These are phyloP conservation scores for Apiospora kogelbergensis DNA, from an alignment of 2,329 filamentous ascomycete genomes.

Conservation along the genomic window DNA sequence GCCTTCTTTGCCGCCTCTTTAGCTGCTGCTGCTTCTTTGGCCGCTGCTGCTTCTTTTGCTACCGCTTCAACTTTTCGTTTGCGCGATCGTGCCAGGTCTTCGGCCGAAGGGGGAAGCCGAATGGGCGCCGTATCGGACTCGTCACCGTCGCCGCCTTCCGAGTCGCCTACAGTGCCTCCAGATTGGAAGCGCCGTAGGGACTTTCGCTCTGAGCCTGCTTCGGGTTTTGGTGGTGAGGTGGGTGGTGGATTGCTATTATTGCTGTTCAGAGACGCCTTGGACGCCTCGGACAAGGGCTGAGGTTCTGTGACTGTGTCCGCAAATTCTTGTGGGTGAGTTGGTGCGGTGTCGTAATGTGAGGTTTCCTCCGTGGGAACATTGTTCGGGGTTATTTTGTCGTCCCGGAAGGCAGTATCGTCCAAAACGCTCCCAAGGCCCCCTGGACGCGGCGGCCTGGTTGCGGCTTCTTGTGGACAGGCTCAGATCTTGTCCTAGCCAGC, in stretches of 20 bases:
- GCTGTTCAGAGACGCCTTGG: slow-evolving; percentile 13
- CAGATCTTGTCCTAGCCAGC: slow-evolving; percentile 20
- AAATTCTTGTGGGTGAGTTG: slow-evolving; percentile 44
- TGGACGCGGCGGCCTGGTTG: slow-evolving; percentile 15
- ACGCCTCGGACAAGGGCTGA: slow-evolving; percentile 32
- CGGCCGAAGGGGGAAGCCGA: neutral
- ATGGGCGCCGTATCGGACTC: slow-evolving; percentile 24
- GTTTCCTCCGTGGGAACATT: slow-evolving; percentile 13
- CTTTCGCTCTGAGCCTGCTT: slow-evolving; percentile 18
- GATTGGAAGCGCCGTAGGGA: slow-evolving; percentile 33
- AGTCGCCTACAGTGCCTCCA: slow-evolving; percentile 42
- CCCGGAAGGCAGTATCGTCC: slow-evolving; percentile 42
- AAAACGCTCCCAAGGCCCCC: slow-evolving; percentile 30
- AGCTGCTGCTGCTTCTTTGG: slow-evolving; percentile 10
- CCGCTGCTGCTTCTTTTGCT: neutral
- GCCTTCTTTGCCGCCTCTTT: slow-evolving; percentile 5
- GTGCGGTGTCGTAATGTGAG: slow-evolving; percentile 40
- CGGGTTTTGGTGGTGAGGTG: neutral
- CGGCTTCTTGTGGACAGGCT: slow-evolving; percentile 19
- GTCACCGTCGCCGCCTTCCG: slow-evolving; percentile 34
- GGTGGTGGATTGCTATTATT: slow-evolving; percentile 29
- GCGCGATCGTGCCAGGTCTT: slow-evolving; percentile 18
- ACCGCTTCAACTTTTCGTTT: slow-evolving; percentile 18
- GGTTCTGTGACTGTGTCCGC: slow-evolving; percentile 41
- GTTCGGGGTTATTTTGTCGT: slow-evolving; percentile 21